Base-by-base conservation (phyloP, 352 stramenopile species). In the Globisporangium middletonii region DNA sequence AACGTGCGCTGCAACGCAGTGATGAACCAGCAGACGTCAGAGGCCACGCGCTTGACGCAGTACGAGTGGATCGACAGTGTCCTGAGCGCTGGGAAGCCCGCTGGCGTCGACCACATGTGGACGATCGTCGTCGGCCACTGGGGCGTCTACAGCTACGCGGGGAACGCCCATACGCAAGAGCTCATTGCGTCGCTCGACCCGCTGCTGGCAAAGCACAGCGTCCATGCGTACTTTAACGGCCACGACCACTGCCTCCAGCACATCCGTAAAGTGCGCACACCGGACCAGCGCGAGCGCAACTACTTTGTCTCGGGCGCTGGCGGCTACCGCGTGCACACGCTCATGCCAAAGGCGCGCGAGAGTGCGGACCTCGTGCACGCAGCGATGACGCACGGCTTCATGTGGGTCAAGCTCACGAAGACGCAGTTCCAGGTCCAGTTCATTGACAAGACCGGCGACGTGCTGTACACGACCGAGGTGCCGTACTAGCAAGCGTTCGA, bases 161-260 rank as follows among this genome's bases (percentile, higher is more conserved):
- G 85, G 8, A 95, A 95, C 47, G 83, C 72, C 13, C 72, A 89
- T 59, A 95, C 85, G 3, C 69, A 72, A 0, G 83, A 95, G 64
- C 62, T 95, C 11, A 93, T 95, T 52, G 55, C 74, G 12, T 68
- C 67, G 45, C 67, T 95, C 35, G 74, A 92, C 27, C 85, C 85
- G 38, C 57, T 95, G 49, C 59, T 95, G 11, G 70, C 81, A 41
- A 91, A 90, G 67, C 79, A 95, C 65, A 78, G 83, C 8, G 85
- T 95, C 12, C 81, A 95, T 56, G 83, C 83, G 43, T 95, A 95
- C 65, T 92, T 95, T 57, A 95, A 81, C 45, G 85, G 85, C 48
- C 85, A 95, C 55, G 85, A 95, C 62, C 85, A 95, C 64, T 88
- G 69, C 48, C 76, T 93, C 67, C 79, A 95, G 63, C 85, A 95